Base-by-base conservation (phyloP, 345 rosid species). In the Aquilaria yunnanensis region DNA sequence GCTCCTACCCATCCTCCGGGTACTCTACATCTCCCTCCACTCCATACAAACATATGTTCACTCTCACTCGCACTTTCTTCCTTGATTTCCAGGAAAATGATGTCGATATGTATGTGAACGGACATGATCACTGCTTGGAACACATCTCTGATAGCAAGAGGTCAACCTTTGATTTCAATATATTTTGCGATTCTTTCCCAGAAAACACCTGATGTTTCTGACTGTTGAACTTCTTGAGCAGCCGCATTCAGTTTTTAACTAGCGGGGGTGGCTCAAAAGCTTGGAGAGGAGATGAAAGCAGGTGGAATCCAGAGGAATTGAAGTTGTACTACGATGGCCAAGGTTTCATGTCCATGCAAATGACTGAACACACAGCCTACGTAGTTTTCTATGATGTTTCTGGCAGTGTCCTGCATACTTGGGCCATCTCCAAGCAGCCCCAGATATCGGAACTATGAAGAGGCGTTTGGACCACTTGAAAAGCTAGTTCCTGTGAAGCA, bases 211-310 rank as follows among this genome's bases (percentile, higher is more conserved):
- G 11, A 57, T 6, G 14, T 1, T 32, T 45, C 48, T 32, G 1
- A 0, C 8, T 5, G 43, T 37, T 37, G 43, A 37, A 37, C 43
- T 37, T 37, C 43, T 12, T n/a, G 2, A 56, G 76, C 80, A 88
- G 96, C 47, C 64, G 59, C 30, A 75, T 73, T 1, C 79, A 84
- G 62, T 87, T 66, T 65, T 54, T 90, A 3, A 90, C 97, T 2
- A 87, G 90, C 58, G 96, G 96, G 10, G 96, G 86, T 8, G 96
- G 97, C 6, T 90, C 97, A 32, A 85, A 87, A 66, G 92, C 97
- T 46, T 90, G 96, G 97, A 78, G 73, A 62, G 96, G 96, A 4
- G 70, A 54, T 16, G 33, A 79, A 0, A 31, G 3, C 6, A 64
- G 74, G 67, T 75, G 82, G 85, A 77, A 69, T 73, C 82, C 85